phyloP scores from a whole-genome alignment of 228 moss, liverwort and hornwort species.

The Sphagnum fallax region DNA sequence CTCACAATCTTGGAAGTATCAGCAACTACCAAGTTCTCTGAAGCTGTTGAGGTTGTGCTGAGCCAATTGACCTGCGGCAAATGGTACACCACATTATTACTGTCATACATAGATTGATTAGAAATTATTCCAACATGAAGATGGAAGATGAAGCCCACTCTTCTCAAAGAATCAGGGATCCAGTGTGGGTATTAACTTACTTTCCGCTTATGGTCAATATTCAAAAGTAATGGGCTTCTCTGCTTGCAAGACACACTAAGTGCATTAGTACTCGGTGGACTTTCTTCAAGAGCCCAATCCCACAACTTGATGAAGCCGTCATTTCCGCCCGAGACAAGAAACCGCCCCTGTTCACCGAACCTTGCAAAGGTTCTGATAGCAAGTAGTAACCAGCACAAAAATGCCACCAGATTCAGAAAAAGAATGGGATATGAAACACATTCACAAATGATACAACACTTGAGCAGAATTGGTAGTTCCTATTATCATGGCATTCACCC shows the following conservation, averaged over 20 bases:
- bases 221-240: constrained; percentile 35
- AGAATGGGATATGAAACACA: no score
- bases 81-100: neutral
- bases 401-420: no score
- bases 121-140: no score
- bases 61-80: constrained; percentile 72
- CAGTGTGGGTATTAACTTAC: constrained; percentile 11
- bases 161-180: no score
- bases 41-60: constrained; percentile 31
- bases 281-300: constrained; percentile 56
- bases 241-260: constrained; percentile 12
- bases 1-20: constrained; percentile 80
- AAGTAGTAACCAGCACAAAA: neutral
- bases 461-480: no score
- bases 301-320: constrained; percentile 77
- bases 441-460: no score
- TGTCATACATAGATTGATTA: neutral
- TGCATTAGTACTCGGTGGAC: constrained; percentile 6
- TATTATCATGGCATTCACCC: no score
- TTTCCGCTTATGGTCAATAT: constrained; percentile 70
- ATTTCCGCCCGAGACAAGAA: constrained; percentile 77
- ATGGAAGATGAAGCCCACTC: no score
- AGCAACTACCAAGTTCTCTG: constrained; percentile 70
- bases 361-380: constrained; percentile 61
- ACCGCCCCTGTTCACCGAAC: constrained; percentile 71